Base-by-base conservation (phyloP, 345 rosid genomes). In the Salix koriyanagi region DNA sequence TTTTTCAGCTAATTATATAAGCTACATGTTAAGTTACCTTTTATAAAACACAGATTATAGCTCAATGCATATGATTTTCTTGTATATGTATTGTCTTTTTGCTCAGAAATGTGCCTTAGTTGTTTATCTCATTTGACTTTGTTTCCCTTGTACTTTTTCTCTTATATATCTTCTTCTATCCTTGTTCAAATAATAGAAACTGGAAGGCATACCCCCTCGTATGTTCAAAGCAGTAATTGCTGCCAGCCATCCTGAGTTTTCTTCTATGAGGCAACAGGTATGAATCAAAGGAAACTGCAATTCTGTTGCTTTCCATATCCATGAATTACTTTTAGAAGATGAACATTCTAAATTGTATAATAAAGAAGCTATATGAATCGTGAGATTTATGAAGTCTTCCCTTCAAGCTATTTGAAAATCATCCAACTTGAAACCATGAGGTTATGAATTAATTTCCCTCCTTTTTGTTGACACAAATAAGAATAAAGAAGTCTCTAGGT, bases 231-330 rank as follows among this genome's bases (percentile, higher is more conserved):
- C 94, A 19, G 91, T 96, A 64, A 89, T 96, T 86, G 97, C 98
- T 82, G 93, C 99, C 64, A 90, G 95, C 81, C 99, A 96, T 76
- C 91, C 91, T 6, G 99, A 94, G 79, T 96, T 96, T 79, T 92
- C 98, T 78, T 82, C 98, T 61, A 85, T 96, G 96, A 91, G 98
- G 83, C 99, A 96, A 76, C 99, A 94, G 97, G 98, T 96, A 79
- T 71, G 71, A n/a, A 3, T 67, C 71, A 19, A 37, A 39, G 48
- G 16, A 74, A 44, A 48, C 66, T 71, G 3, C 60, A 54, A 54
- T 7, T 54, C 21, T 54, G 46, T 36, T 61, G 64, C 52, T 12
- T 65, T 4, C 23, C 6, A 34, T 67, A 66, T 16, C 36, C 19
- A 48, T 23, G 25, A 50, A 36, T 66, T 21, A 8, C n/a, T 15